These are phyloP conservation scores for Chalara sp. DNA, from an alignment of 2,329 filamentous ascomycete genomes.

Conservation along the genomic window DNA sequence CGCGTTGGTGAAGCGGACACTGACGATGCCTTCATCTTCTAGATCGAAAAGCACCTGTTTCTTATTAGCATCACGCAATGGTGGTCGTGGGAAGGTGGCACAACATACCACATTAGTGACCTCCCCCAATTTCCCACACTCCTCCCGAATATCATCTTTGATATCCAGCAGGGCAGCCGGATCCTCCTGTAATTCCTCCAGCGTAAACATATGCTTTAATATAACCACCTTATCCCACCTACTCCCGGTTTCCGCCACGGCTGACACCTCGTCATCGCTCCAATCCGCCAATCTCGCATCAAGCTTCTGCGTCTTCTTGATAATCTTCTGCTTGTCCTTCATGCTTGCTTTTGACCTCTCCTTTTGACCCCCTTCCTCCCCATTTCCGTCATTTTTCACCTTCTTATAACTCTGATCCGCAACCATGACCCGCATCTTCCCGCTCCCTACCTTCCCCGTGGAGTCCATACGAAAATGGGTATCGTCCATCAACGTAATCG, in stretches of 20 bases:
- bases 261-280: conserved; percentile 77
- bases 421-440: conserved; percentile 71
- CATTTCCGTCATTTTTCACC: conserved; percentile 55
- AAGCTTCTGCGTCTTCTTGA: conserved; percentile 83
- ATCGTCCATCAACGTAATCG: conserved; percentile 74
- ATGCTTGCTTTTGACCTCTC: conserved; percentile 47
- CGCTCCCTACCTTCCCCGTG: conserved; percentile 35
- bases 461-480: conserved; percentile 66
- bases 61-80: no score
- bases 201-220: conserved; percentile 88
- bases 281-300: conserved; percentile 91
- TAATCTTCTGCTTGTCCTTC: conserved; percentile 81
- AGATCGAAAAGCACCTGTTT: conserved; percentile 67
- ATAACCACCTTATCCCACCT: conserved; percentile 77
- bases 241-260: conserved; percentile 41
- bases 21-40: conserved; percentile 78
- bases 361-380: conserved; percentile 25
- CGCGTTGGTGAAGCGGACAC: conserved; percentile 69
- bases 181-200: conserved; percentile 79
- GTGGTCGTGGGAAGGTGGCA: not conserved
- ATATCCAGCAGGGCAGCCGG: conserved; percentile 79
- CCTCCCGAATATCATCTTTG: conserved; percentile 88
- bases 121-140: conserved; percentile 77
- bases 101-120: conserved; percentile 70
- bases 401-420: conserved; percentile 93